Evolutionary conservation across 306 rosid species (phyloP).

Genomic region (Pueraria montana): DNA sequence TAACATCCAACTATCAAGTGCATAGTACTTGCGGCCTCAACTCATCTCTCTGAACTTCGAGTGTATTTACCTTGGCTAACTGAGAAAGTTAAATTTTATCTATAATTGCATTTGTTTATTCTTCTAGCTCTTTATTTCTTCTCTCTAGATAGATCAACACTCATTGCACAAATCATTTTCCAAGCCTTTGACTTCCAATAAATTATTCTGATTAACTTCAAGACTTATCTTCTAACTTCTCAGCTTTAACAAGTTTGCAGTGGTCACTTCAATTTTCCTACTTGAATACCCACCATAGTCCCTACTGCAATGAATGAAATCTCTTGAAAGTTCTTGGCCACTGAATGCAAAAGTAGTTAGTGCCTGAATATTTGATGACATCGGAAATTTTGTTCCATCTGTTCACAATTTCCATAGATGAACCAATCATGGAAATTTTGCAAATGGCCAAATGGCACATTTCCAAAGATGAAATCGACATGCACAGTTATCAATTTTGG

Average conservation of each 20-base stretch:
- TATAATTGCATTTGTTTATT: not conserved
- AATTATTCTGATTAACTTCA: not conserved
- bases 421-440: not conserved
- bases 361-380: not conserved
- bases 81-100: not conserved
- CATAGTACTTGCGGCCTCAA: not conserved
- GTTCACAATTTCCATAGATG: not conserved
- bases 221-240: not conserved
- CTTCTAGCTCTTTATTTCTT: not conserved
- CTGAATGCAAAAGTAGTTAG: not conserved
- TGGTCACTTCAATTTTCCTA: not conserved
- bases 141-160: not conserved
- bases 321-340: not conserved
- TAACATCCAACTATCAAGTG: not conserved
- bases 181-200: not conserved
- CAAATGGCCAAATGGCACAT: not conserved
- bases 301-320: conserved; percentile 14
- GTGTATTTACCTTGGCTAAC: not conserved
- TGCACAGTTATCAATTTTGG: not conserved
- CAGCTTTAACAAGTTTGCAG: not conserved
- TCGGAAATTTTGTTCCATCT: not conserved
- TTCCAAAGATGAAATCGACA: not conserved
- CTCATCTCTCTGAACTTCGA: not conserved
- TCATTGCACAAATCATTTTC: conserved; percentile 3
- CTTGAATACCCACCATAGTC: not conserved